Evolutionary conservation across 2,329 filamentous ascomycete genomes (phyloP).

Genomic region (Achaetomium macrosporum): DNA sequence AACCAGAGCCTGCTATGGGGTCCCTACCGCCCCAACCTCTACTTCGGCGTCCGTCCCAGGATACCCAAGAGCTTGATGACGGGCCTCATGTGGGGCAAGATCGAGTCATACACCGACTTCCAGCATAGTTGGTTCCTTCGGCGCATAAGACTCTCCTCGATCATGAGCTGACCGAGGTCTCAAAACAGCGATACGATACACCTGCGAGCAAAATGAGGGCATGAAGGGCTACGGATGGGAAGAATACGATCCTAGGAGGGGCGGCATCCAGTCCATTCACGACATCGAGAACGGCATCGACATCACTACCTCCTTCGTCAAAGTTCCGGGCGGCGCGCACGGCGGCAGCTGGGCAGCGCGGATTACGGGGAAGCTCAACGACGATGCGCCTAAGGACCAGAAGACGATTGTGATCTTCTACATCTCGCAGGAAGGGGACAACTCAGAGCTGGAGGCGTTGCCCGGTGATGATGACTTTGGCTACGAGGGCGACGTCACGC

Average conservation of each 20-base stretch:
- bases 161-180: neutral
- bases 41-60: constrained; percentile 83
- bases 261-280: constrained; percentile 84
- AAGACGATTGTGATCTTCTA: constrained; percentile 81
- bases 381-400: constrained; percentile 59
- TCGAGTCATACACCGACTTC: constrained; percentile 70
- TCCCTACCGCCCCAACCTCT: constrained; percentile 86
- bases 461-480: constrained; percentile 43
- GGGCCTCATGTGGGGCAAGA: constrained; percentile 81
- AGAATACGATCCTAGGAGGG: constrained; percentile 83
- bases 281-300: constrained; percentile 85
- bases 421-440: constrained; percentile 70
- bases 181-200: constrained; percentile 72
- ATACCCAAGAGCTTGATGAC: constrained; percentile 74
- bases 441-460: constrained; percentile 56
- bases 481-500: constrained; percentile 55
- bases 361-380: constrained; percentile 72
- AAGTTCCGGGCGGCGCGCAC: constrained; percentile 76
- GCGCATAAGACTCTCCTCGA: neutral
- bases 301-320: constrained; percentile 89
- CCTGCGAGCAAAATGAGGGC: constrained; percentile 90
- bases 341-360: constrained; percentile 90
- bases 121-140: constrained; percentile 59
- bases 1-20: constrained; percentile 94
- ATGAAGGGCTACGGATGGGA: constrained; percentile 98